Percentiles rank a stretch among this genome's conserved stretches.
Evolutionary conservation across 768 basidiomycete genomes (phyloP).

Genomic region (Pisolithus sp.): DNA sequence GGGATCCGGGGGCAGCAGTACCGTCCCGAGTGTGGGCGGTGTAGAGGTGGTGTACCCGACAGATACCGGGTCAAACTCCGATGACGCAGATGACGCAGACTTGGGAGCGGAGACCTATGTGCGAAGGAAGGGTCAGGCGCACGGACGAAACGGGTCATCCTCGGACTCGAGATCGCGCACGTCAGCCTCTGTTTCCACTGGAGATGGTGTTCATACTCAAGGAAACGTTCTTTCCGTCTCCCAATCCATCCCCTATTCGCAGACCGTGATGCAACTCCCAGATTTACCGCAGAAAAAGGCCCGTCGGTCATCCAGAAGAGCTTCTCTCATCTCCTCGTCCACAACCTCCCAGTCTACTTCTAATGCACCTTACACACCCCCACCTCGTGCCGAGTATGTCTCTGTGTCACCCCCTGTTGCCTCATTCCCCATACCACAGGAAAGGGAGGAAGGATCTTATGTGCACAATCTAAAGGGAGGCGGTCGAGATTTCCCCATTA

Average conservation of each 20-base stretch:
- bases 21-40: conserved; percentile 17
- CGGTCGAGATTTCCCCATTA: conserved; percentile 30
- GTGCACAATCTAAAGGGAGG: conserved; percentile 25
- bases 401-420: conserved; percentile 20
- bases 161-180: conserved; percentile 62
- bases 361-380: conserved; percentile 31
- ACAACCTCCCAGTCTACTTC: conserved; percentile 44
- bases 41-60: conserved; percentile 3
- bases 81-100: conserved; percentile 48
- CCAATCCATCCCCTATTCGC: conserved; percentile 21
- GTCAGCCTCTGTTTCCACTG: conserved; percentile 40
- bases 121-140: conserved; percentile 27
- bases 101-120: conserved; percentile 53
- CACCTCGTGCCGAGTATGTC: conserved; percentile 33
- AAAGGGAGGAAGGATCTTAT: conserved; percentile 24
- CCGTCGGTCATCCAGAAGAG: conserved; percentile 21
- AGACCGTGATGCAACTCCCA: conserved; percentile 23
- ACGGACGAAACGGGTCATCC: conserved; percentile 30
- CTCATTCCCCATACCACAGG: conserved; percentile 22
- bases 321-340: conserved; percentile 33
- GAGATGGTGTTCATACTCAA: conserved; percentile 16
- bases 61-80: conserved; percentile 10
- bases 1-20: conserved; percentile 57
- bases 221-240: conserved; percentile 22
- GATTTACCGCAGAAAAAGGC: conserved; percentile 13